Evolutionary conservation across 2,329 filamentous ascomycete species (phyloP).

Genomic region (Colletotrichum trifolii): DNA sequence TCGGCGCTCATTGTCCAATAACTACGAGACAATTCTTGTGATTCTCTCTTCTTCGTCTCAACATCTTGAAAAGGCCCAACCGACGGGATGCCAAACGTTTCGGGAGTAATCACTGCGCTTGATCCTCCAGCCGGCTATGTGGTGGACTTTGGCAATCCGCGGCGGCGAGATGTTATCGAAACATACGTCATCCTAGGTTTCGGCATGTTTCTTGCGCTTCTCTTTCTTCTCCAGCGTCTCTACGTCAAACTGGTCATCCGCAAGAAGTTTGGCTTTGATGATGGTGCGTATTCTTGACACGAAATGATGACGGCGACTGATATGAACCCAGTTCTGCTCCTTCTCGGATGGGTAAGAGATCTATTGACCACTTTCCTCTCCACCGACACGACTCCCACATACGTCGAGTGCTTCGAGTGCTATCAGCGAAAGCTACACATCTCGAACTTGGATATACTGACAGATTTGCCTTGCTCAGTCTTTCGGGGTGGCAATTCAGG

Average conservation of each 20-base stretch:
- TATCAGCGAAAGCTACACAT: rapidly evolving
- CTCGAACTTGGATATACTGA: too few relatives aligned
- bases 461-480: too few relatives aligned
- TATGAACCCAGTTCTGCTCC: neutral
- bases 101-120: conserved; percentile 34
- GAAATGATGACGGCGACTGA: neutral
- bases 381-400: too few relatives aligned
- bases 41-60: neutral
- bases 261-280: conserved; percentile 41
- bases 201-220: conserved; percentile 38
- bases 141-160: conserved; percentile 44
- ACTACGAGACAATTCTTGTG: too few relatives aligned
- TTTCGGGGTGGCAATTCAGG: conserved; percentile 23
- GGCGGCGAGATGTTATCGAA: conserved; percentile 35
- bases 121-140: conserved; percentile 43
- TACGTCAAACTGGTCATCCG: conserved; percentile 42
- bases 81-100: neutral
- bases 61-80: neutral
- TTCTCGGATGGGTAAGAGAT: conserved; percentile 12
- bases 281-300: conserved; percentile 34
- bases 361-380: neutral
- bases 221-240: conserved; percentile 43
- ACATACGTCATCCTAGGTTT: conserved; percentile 40
- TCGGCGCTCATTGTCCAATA: too few relatives aligned
- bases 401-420: too few relatives aligned